phyloP scores from a whole-genome alignment of 2,329 filamentous ascomycete species.

The Plenodomus tracheiphilus region DNA sequence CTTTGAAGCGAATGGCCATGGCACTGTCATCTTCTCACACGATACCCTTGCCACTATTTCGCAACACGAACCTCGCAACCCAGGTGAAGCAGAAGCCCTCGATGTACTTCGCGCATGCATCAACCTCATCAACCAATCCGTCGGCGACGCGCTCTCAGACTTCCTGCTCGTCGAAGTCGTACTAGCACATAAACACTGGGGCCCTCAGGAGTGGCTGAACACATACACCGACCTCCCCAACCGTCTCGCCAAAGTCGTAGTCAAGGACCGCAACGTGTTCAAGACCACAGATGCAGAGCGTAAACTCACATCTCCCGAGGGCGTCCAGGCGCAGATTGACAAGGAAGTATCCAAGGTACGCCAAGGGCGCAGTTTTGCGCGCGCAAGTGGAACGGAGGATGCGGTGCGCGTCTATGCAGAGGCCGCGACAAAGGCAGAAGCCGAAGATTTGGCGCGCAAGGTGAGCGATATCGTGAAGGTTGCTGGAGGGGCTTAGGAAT shows the following conservation, averaged over 20 bases:
- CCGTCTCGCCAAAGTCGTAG: conserved; percentile 89
- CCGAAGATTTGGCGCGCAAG: conserved; percentile 85
- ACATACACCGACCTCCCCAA: conserved; percentile 96
- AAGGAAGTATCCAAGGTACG: conserved; percentile 86
- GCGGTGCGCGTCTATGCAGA: conserved; percentile 95
- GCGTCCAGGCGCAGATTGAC: conserved; percentile 85
- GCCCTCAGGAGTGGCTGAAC: conserved; percentile 83
- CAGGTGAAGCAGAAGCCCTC: conserved; percentile 86
- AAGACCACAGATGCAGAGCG: conserved; percentile 91
- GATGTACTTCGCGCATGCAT: conserved; percentile 81
- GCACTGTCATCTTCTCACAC: conserved; percentile 91
- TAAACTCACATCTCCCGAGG: conserved; percentile 75
- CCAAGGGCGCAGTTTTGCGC: conserved; percentile 84
- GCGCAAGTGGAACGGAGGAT: conserved; percentile 93
- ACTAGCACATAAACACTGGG: conserved; percentile 92
- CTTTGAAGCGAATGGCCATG: conserved; percentile 98
- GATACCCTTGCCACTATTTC: conserved; percentile 78
- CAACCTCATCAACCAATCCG: conserved; percentile 96
- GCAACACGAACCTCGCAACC: conserved; percentile 81
- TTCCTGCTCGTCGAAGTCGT: conserved; percentile 96
- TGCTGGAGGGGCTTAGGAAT: conserved; percentile 28
- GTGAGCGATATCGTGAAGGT: conserved; percentile 73
- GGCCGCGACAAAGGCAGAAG: conserved; percentile 84
- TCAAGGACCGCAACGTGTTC: conserved; percentile 85
- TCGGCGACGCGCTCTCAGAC: conserved; percentile 93